These are phyloP conservation scores for Aegilops umbellulata DNA, from an alignment of 176 grass and related monocot species.

Conservation along the genomic window DNA sequence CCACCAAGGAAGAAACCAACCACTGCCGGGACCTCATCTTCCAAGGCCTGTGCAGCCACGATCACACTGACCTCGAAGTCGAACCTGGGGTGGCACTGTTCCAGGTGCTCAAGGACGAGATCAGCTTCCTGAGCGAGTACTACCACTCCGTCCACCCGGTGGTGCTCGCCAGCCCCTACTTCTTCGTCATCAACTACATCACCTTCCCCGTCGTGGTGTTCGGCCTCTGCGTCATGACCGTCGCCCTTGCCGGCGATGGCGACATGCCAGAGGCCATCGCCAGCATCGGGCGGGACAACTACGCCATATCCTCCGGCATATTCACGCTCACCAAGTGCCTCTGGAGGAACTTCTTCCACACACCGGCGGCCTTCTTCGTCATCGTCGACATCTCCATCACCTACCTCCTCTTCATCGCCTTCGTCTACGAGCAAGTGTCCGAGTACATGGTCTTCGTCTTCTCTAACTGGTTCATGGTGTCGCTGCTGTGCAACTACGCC, in stretches of 20 bases:
- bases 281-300: not conserved
- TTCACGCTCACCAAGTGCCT: not conserved
- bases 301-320: not conserved
- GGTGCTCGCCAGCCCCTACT: conserved; percentile 11
- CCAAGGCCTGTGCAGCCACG: not conserved
- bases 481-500: not conserved
- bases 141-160: conserved; percentile 17
- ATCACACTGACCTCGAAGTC: too few species aligned
- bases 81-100: not conserved
- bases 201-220: not conserved
- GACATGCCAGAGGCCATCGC: too few species aligned
- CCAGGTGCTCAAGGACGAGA: conserved; percentile 3
- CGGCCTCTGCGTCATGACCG: not conserved
- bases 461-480: conserved; percentile 20
- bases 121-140: conserved; percentile 21
- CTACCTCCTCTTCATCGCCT: not conserved
- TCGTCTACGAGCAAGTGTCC: not conserved
- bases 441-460: not conserved
- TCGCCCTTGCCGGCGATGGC: not conserved
- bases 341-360: not conserved
- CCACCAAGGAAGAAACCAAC: not conserved
- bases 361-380: not conserved
- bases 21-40: not conserved
- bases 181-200: not conserved
- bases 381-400: not conserved